Evolutionary conservation across 345 rosid species (phyloP).

Genomic region (Kernera saxatilis): DNA sequence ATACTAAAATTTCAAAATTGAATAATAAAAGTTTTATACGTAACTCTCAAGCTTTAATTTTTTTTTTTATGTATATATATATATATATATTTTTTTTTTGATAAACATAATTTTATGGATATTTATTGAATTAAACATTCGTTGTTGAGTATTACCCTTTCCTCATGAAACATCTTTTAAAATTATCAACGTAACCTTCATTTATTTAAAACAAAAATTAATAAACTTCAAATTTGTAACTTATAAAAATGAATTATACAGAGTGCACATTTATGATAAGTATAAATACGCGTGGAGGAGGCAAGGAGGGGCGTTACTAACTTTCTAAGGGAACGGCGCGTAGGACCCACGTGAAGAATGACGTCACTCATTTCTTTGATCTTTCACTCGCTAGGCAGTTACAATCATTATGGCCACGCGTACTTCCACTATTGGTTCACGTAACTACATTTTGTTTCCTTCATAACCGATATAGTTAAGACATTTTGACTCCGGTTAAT

Average conservation of each 20-base stretch:
- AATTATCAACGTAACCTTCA: background rate
- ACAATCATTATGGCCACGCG: slow-evolving; percentile 40
- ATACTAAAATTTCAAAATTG: background rate
- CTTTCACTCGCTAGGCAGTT: slow-evolving; percentile 34
- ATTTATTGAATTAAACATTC: background rate
- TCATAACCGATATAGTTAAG: background rate
- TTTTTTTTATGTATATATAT: too few species aligned
- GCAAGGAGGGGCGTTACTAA: slow-evolving; percentile 38
- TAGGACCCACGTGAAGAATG: slow-evolving; percentile 37
- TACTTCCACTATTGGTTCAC: background rate
- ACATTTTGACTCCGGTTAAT: slow-evolving; percentile 23
- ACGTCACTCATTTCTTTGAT: slow-evolving; percentile 30
- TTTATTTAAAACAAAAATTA: background rate
- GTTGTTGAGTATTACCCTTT: background rate
- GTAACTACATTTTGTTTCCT: background rate
- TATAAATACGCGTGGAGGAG: slow-evolving; percentile 1
- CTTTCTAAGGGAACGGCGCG: slow-evolving; percentile 45
- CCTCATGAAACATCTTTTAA: background rate
- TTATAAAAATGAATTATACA: background rate
- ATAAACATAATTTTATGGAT: too few species aligned
- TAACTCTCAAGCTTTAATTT: background rate
- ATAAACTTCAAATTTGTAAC: background rate
- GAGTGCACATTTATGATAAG: background rate
- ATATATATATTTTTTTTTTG: too few species aligned
- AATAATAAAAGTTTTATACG: background rate